Percentiles rank a stretch among this genome's conserved stretches.
These are phyloP conservation scores for Brassica juncea DNA, from an alignment of 345 rosid genomes.

Conservation along the genomic window DNA sequence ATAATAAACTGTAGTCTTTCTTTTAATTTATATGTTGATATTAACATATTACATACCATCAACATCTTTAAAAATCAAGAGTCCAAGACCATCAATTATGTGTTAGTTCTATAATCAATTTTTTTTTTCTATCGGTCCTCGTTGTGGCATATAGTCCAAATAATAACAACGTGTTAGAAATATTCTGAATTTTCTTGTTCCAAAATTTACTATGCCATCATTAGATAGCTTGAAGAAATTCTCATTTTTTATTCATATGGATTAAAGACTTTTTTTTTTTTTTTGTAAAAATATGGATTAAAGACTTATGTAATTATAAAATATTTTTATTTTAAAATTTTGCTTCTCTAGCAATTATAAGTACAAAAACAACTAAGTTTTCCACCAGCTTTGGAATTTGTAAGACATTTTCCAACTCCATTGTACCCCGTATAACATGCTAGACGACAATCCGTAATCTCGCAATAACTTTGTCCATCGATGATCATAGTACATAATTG, in stretches of 20 bases:
- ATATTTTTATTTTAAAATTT: not conserved
- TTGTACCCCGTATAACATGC: not conserved
- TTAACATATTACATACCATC: no score
- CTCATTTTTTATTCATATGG: not conserved
- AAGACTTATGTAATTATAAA: not conserved
- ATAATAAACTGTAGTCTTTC: no score
- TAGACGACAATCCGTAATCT: not conserved
- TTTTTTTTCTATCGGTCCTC: not conserved
- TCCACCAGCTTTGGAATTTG: slow-evolving; percentile 17
- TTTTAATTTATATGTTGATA: no score
- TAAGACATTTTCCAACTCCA: slow-evolving; percentile 36
- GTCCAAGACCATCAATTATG: no score
- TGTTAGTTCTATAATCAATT: not conserved
- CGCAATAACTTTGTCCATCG: not conserved
- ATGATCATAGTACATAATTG: not conserved
- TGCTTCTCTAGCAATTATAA: slow-evolving; percentile 21
- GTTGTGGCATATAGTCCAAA: not conserved
- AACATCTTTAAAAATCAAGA: no score
- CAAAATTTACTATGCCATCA: not conserved
- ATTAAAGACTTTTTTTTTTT: not conserved
- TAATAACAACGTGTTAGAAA: not conserved
- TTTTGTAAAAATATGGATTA: not conserved
- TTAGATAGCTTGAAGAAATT: not conserved
- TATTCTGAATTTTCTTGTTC: not conserved
- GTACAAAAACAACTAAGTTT: slow-evolving; percentile 10